Evolutionary conservation across 1,284 basidiomycete species (phyloP).

Genomic region (Ustilago esculenta): DNA sequence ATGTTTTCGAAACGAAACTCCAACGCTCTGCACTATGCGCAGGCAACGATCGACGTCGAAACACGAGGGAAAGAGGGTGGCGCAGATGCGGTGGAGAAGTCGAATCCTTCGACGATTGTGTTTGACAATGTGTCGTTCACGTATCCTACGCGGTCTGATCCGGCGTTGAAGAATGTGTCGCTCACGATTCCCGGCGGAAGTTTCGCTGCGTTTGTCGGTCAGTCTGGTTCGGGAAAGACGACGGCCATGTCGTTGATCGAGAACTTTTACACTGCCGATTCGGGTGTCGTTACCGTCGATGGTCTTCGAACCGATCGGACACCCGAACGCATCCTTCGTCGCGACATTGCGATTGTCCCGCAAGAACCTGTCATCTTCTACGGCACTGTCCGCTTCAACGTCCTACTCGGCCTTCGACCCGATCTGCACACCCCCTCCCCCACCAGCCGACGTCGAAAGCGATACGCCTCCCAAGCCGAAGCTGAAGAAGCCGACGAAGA

Average conservation of each 20-base stretch:
- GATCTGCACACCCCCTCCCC: constrained; percentile 20
- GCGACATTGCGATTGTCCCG: constrained; percentile 53
- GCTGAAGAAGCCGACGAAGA: constrained; percentile 60
- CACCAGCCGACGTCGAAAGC: constrained; percentile 17
- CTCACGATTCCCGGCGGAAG: constrained; percentile 49
- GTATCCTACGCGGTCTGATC: constrained; percentile 33
- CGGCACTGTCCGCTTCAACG: constrained; percentile 69
- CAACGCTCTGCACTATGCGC: too few relatives aligned
- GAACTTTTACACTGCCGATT: constrained; percentile 73
- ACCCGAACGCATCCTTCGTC: constrained; percentile 68
- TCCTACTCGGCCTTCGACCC: constrained; percentile 34
- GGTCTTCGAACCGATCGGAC: constrained; percentile 91
- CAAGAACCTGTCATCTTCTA: constrained; percentile 69
- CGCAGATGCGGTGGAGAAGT: constrained; percentile 17
- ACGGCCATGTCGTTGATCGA: constrained; percentile 67
- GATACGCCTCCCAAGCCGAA: constrained; percentile 14
- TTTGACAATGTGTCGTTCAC: constrained; percentile 44
- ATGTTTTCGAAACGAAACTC: too few relatives aligned
- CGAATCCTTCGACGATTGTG: constrained; percentile 8
- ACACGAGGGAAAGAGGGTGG: constrained; percentile 81
- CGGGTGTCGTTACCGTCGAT: constrained; percentile 78
- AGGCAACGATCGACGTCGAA: too few relatives aligned
- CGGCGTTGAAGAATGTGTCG: constrained; percentile 52
- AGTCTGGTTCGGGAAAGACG: constrained; percentile 61
- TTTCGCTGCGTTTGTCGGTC: constrained; percentile 70